Conservation (phyloP, 2,329 filamentous ascomycete genomes). For the Hypoxylon rubiginosum region DNA sequence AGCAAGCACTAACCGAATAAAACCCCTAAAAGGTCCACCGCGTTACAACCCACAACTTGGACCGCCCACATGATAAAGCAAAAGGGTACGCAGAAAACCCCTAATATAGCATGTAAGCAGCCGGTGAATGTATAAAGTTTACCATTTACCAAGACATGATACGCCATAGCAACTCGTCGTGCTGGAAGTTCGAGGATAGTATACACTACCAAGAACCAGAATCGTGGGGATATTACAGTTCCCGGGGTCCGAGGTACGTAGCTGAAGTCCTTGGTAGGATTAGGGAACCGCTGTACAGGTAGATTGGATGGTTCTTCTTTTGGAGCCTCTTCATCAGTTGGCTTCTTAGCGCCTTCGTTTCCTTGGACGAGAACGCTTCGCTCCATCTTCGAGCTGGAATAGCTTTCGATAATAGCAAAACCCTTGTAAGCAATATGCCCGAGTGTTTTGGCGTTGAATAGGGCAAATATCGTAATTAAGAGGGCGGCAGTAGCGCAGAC, state of each 20-base stretch:
- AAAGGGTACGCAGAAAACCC: conserved; percentile 7
- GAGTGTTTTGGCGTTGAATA: conserved; percentile 19
- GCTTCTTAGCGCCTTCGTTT: background rate
- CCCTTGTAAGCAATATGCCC: background rate
- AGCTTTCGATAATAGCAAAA: background rate
- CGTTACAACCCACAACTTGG: conserved; percentile 1
- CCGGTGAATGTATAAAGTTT: background rate
- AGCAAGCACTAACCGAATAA: too few relatives aligned
- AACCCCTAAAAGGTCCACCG: background rate
- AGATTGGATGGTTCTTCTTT: background rate
- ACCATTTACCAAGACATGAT: background rate
- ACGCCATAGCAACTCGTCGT: conserved; percentile 6
- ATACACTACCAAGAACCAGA: conserved; percentile 16
- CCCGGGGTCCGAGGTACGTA: background rate
- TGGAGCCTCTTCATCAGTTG: background rate
- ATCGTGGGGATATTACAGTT: background rate
- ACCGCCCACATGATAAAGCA: background rate
- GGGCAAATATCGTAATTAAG: conserved; percentile 12
- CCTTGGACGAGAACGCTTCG: conserved; percentile 4
- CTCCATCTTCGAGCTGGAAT: conserved; percentile 11
- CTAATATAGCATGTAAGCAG: conserved; percentile 1
- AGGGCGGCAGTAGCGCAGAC: conserved; percentile 20
- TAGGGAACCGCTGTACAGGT: too few relatives aligned
- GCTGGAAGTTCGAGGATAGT: conserved; percentile 14
- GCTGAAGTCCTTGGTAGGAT: too few relatives aligned